A percentile compares a stretch with the other conserved stretches of the same genome.
phyloP scores from a whole-genome alignment of 768 basidiomycete genomes.

The Kwoniella heveanensis region DNA sequence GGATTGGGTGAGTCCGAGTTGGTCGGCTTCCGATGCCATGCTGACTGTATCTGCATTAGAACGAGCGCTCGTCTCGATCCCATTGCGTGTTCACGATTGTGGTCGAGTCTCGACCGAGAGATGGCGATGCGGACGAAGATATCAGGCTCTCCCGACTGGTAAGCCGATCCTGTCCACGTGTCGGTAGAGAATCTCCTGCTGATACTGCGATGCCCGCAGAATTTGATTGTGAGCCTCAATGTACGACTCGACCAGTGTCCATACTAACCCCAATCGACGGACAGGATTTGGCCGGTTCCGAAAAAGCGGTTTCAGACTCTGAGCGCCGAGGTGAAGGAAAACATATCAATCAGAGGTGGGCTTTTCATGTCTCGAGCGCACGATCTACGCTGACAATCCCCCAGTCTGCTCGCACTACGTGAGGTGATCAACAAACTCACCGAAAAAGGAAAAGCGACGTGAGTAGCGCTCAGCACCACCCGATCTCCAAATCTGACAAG shows the following conservation, averaged over 20 bases:
- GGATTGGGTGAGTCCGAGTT: slow-evolving; percentile 47
- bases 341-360: slow-evolving; percentile 56
- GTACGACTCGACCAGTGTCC: neutral
- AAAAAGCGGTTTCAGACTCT: slow-evolving; percentile 55
- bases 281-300: slow-evolving; percentile 56
- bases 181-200: too few species aligned
- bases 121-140: slow-evolving; percentile 46
- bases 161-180: neutral
- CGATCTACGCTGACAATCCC: neutral
- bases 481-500: too few species aligned
- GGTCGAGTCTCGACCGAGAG: slow-evolving; percentile 45
- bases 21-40: neutral
- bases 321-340: slow-evolving; percentile 55
- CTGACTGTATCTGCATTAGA: slow-evolving; percentile 24
- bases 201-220: slow-evolving; percentile 5
- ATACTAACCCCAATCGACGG: too few species aligned
- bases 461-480: too few species aligned
- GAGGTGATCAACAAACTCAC: slow-evolving; percentile 55
- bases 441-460: slow-evolving; percentile 46
- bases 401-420: slow-evolving; percentile 47
- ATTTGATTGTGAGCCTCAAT: slow-evolving; percentile 18
- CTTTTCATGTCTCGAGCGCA: too few species aligned
- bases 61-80: slow-evolving; percentile 55
- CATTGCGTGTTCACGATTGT: slow-evolving; percentile 57
- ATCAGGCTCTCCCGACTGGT: slow-evolving; percentile 52